phyloP scores from a whole-genome alignment of 2,329 filamentous ascomycete genomes.

The Elsinoe perseae region DNA sequence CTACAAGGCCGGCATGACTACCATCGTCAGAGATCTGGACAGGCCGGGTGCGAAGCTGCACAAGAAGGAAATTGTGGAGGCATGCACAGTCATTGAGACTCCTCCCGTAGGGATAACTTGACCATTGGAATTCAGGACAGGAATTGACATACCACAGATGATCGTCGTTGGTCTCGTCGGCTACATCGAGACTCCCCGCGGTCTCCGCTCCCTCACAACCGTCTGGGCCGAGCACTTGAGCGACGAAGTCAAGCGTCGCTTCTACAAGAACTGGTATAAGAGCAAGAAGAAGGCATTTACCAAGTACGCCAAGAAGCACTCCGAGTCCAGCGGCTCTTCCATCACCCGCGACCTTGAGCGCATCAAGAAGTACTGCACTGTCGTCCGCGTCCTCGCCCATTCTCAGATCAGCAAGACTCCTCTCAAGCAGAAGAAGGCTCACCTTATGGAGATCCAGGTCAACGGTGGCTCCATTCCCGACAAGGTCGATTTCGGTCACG shows the following conservation, averaged over 20 bases:
- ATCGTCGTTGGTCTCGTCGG: conserved; percentile 99
- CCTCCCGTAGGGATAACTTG: conserved; percentile 61
- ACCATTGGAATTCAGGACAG: neutral
- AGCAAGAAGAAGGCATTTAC: conserved; percentile 99
- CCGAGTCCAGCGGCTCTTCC: conserved; percentile 80
- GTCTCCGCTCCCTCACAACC: conserved; percentile 97
- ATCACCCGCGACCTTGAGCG: conserved; percentile 97
- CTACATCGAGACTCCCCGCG: conserved; percentile 99
- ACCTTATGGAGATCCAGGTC: conserved; percentile 99
- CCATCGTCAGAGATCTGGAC: conserved; percentile 98
- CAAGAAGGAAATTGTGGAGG: conserved; percentile 97
- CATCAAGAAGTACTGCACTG: conserved; percentile 99
- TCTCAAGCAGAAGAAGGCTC: conserved; percentile 99
- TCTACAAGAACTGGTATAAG: conserved; percentile 99
- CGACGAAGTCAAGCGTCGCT: conserved; percentile 97
- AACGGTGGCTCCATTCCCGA: conserved; percentile 93
- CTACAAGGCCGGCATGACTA: conserved; percentile 99
- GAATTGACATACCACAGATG: conserved; percentile 56
- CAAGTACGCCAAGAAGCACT: conserved; percentile 99
- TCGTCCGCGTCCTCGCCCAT: conserved; percentile 98
- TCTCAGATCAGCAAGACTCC: conserved; percentile 99
- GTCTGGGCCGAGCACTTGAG: conserved; percentile 99
- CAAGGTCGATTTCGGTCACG: conserved; percentile 93
- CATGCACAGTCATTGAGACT: conserved; percentile 80
- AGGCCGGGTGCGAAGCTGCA: conserved; percentile 96